A percentile compares a stretch with the other conserved stretches of the same genome.
phyloP scores from a whole-genome alignment of 2,329 filamentous ascomycete genomes.

The Trichoderma simmonsii region DNA sequence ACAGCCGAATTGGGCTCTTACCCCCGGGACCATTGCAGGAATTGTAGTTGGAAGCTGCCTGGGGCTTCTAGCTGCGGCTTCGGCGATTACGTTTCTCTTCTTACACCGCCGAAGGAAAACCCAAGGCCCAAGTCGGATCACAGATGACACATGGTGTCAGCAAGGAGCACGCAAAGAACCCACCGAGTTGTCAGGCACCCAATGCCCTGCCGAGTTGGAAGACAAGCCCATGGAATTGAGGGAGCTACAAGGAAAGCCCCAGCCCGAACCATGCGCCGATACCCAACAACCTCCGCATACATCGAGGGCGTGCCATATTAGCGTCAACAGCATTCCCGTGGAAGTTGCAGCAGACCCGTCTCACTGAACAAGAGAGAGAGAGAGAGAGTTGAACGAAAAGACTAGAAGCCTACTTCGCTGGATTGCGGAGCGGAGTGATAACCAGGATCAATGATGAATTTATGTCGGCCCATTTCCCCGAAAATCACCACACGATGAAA shows the following conservation, averaged over 20 bases:
- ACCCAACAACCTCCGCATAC: neutral
- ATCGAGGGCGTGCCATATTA: neutral
- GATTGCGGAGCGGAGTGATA: neutral
- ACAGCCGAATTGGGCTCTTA: neutral
- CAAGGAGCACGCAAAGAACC: neutral
- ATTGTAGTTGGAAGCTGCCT: conserved; percentile 21
- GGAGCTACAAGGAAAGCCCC: conserved; percentile 17
- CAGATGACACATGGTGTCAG: conserved; percentile 14
- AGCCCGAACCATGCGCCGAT: neutral
- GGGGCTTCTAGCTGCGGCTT: neutral
- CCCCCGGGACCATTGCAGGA: conserved; percentile 19
- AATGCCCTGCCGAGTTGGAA: conserved; percentile 18
- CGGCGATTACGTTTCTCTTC: conserved; percentile 1
- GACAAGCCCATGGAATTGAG: conserved; percentile 16
- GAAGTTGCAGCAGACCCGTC: conserved; percentile 13
- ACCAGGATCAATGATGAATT: neutral
- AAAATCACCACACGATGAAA: neutral
- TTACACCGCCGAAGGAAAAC: neutral
- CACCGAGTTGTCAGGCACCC: neutral
- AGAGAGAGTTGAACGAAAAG: neutral
- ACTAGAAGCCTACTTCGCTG: neutral
- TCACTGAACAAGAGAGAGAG: neutral
- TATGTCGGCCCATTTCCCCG: neutral
- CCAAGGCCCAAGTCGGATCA: neutral
- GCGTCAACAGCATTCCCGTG: conserved; percentile 8